These are phyloP conservation scores for Aristolochia contorta DNA, from an alignment of 164 flowering plant genomes.

Conservation along the genomic window DNA sequence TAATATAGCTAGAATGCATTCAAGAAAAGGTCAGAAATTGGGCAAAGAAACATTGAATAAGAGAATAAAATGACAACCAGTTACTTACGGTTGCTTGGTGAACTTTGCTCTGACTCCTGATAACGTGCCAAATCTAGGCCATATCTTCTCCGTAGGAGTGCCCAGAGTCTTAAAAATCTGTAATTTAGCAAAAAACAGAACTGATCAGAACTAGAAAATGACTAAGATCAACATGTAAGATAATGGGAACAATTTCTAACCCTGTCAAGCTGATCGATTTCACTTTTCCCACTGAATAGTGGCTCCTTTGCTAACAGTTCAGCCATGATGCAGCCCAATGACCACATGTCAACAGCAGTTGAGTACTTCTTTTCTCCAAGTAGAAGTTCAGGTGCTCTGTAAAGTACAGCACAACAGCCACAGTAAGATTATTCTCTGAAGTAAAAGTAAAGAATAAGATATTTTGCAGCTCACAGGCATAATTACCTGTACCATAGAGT, in stretches of 20 bases:
- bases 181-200: constrained; percentile 3
- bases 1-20: constrained; percentile 78
- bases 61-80: constrained; percentile 1
- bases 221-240: constrained; percentile 1
- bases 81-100: constrained; percentile 67
- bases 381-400: constrained; percentile 95
- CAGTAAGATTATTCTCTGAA: background rate
- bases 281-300: constrained; percentile 81
- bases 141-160: constrained; percentile 77
- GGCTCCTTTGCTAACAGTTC: constrained; percentile 84
- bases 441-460: background rate
- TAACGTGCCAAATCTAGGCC: constrained; percentile 80
- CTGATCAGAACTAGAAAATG: background rate
- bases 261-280: constrained; percentile 92
- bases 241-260: constrained; percentile 15
- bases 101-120: constrained; percentile 82
- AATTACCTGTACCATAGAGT: constrained; percentile 96
- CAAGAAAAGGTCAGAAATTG: constrained; percentile 26
- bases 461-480: too few relatives aligned
- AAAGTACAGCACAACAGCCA: constrained; percentile 1
- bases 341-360: constrained; percentile 99
- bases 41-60: constrained; percentile 12
- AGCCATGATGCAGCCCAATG: constrained; percentile 97
- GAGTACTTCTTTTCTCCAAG: constrained; percentile 89
- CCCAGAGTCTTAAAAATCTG: constrained; percentile 83